These are phyloP conservation scores for Austroboletus niveus DNA, from an alignment of 1,284 basidiomycete species.

Conservation along the genomic window DNA sequence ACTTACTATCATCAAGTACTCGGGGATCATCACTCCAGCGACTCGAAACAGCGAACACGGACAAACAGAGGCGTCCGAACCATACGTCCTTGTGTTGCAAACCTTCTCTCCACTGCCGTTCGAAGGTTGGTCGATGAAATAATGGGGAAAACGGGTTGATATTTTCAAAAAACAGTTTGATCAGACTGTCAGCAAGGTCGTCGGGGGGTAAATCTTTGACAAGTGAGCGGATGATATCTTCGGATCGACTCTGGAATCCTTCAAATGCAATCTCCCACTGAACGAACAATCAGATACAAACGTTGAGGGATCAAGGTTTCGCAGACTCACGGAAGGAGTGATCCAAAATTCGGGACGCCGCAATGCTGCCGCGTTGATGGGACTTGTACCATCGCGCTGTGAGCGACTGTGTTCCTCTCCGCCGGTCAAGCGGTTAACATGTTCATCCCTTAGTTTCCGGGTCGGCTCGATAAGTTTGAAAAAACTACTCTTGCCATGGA, in stretches of 20 bases:
- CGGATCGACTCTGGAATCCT: slow-evolving; percentile 38
- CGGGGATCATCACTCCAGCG: slow-evolving; percentile 66
- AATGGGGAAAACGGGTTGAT: slow-evolving; percentile 59
- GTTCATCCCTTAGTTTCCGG: slow-evolving; percentile 51
- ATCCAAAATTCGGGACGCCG: slow-evolving; percentile 36
- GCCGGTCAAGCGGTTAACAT: slow-evolving; percentile 32
- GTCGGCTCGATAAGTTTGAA: slow-evolving; percentile 53
- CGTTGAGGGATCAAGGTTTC: not conserved
- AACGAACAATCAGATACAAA: slow-evolving; percentile 3
- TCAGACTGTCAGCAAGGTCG: slow-evolving; percentile 54
- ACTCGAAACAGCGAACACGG: slow-evolving; percentile 71
- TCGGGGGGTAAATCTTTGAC: slow-evolving; percentile 52
- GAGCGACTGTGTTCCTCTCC: slow-evolving; percentile 15
- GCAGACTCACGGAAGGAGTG: slow-evolving; percentile 34
- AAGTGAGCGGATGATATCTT: slow-evolving; percentile 38
- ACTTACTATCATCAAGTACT: slow-evolving; percentile 46
- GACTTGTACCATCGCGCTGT: slow-evolving; percentile 21
- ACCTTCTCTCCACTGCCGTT: slow-evolving; percentile 53
- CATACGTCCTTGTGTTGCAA: slow-evolving; percentile 56
- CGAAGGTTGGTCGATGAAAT: slow-evolving; percentile 68
- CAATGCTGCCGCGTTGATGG: slow-evolving; percentile 21
- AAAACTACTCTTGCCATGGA: slow-evolving; percentile 63
- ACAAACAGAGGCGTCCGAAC: slow-evolving; percentile 54
- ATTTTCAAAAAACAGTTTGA: slow-evolving; percentile 65
- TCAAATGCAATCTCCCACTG: slow-evolving; percentile 66